Evolutionary conservation across 2,329 filamentous ascomycete genomes (phyloP).

Genomic region (Aureobasidium melanogenum): DNA sequence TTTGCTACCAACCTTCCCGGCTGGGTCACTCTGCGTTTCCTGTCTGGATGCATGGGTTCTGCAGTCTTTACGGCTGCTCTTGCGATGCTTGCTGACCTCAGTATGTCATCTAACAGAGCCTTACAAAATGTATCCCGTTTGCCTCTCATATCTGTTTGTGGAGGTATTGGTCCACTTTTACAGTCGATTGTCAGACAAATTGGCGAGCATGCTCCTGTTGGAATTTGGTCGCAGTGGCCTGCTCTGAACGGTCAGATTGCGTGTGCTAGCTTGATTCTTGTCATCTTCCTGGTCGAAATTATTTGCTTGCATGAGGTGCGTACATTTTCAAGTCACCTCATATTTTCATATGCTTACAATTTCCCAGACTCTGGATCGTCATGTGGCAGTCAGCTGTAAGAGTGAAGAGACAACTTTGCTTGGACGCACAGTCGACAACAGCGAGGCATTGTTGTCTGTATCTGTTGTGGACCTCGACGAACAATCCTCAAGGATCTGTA

Average conservation of each 20-base stretch:
- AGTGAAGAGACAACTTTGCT: constrained; percentile 41
- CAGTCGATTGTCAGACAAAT: constrained; percentile 35
- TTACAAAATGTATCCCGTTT: constrained; percentile 35
- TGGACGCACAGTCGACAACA: constrained; percentile 19
- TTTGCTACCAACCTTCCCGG: constrained; percentile 35
- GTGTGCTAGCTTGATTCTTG: constrained; percentile 33
- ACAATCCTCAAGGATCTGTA: constrained; percentile 31
- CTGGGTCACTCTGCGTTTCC: constrained; percentile 35
- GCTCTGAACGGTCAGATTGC: constrained; percentile 37
- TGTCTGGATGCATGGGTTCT: constrained; percentile 36
- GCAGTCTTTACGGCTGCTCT: constrained; percentile 36
- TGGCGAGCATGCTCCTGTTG: constrained; percentile 28
- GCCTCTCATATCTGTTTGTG: constrained; percentile 37
- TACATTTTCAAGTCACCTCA: neutral
- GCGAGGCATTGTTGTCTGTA: neutral
- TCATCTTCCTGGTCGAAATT: constrained; percentile 32
- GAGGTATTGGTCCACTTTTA: constrained; percentile 37
- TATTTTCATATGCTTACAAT: neutral
- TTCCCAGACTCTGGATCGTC: neutral
- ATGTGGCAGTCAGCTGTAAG: constrained; percentile 24
- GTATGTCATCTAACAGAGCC: constrained; percentile 16
- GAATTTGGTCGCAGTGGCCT: constrained; percentile 35
- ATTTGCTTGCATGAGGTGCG: constrained; percentile 34
- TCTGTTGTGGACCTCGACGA: constrained; percentile 18
- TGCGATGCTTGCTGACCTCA: constrained; percentile 38